A percentile compares a stretch with the other conserved stretches of the same genome.
phyloP scores from a whole-genome alignment of 208 protist species.

The Vickermania ingenoplastis region DNA sequence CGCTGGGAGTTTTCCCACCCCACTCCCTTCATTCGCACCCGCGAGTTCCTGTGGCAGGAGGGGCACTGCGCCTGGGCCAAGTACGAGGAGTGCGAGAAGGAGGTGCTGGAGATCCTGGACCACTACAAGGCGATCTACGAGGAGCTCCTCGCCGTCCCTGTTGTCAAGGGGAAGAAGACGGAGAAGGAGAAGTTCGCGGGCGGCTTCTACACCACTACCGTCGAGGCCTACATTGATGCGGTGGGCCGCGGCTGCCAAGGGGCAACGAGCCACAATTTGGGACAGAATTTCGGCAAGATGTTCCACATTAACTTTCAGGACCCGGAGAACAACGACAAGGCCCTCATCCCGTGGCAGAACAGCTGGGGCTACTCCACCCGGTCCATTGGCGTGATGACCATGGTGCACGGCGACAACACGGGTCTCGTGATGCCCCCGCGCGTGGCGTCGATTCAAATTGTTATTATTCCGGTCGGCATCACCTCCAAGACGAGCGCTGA shows the following conservation, averaged over 20 bases:
- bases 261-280: conserved; percentile 93
- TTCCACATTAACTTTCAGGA: conserved; percentile 96
- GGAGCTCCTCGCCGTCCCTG: conserved; percentile 96
- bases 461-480: conserved; percentile 90
- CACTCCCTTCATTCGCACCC: conserved; percentile 97
- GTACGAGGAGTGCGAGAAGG: conserved; percentile 88
- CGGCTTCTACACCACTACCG: conserved; percentile 96
- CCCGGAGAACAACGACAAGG: conserved; percentile 66
- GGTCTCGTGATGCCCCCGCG: conserved; percentile 98
- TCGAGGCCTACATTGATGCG: conserved; percentile 96
- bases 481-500: conserved; percentile 69
- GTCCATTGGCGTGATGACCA: conserved; percentile 96
- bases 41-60: conserved; percentile 99
- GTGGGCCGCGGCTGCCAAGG: conserved; percentile 96
- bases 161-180: conserved; percentile 95
- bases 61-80: conserved; percentile 94
- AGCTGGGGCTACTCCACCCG: conserved; percentile 99
- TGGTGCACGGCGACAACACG: conserved; percentile 98
- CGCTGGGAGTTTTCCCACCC: conserved; percentile 99
- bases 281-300: conserved; percentile 98
- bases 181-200: conserved; percentile 99
- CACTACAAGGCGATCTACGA: conserved; percentile 95
- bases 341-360: conserved; percentile 95
- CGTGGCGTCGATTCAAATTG: conserved; percentile 93
- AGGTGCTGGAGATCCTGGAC: conserved; percentile 94